phyloP scores from a whole-genome alignment of 768 basidiomycete genomes.

The Boletellus emodensis region DNA sequence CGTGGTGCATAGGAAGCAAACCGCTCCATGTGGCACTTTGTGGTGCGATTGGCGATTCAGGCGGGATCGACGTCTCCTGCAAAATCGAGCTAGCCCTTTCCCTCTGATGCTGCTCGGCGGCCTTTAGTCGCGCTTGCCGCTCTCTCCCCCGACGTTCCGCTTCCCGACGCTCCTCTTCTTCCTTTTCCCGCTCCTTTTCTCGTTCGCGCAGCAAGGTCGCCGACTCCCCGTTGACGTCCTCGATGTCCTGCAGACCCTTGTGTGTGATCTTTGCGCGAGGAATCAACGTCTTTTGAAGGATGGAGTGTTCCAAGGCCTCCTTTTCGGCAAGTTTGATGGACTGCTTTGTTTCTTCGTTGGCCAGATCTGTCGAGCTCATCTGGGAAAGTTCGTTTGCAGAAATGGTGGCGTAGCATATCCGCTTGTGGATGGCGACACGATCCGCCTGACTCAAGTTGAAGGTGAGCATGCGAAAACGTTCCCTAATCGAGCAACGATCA shows the following conservation, averaged over 20 bases:
- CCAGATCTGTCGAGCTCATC: conserved; percentile 87
- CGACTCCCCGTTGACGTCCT: conserved; percentile 63
- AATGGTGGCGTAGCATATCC: conserved; percentile 66
- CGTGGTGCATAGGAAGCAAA: conserved; percentile 45
- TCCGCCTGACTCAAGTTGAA: conserved; percentile 86
- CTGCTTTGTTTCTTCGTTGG: conserved; percentile 81
- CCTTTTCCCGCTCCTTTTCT: conserved; percentile 58
- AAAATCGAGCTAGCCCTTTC: conserved; percentile 48
- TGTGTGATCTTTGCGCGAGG: conserved; percentile 84
- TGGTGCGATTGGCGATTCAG: conserved; percentile 61
- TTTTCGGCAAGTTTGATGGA: conserved; percentile 79
- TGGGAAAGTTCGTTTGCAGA: conserved; percentile 68
- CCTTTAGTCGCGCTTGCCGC: conserved; percentile 56
- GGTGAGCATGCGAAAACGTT: conserved; percentile 85
- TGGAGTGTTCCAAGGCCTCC: conserved; percentile 81
- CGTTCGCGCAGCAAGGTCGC: conserved; percentile 34
- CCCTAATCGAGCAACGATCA: conserved; percentile 41
- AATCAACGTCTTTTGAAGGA: conserved; percentile 63
- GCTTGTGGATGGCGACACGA: conserved; percentile 72
- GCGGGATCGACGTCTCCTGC: conserved; percentile 53
- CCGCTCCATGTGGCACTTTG: conserved; percentile 56
- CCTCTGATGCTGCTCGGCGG: conserved; percentile 38
- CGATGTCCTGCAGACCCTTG: conserved; percentile 90
- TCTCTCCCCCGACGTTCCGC: conserved; percentile 66
- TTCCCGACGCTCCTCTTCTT: conserved; percentile 60